Evolutionary conservation across 345 rosid species (phyloP).

Genomic region (Syzygium aromaticum): DNA sequence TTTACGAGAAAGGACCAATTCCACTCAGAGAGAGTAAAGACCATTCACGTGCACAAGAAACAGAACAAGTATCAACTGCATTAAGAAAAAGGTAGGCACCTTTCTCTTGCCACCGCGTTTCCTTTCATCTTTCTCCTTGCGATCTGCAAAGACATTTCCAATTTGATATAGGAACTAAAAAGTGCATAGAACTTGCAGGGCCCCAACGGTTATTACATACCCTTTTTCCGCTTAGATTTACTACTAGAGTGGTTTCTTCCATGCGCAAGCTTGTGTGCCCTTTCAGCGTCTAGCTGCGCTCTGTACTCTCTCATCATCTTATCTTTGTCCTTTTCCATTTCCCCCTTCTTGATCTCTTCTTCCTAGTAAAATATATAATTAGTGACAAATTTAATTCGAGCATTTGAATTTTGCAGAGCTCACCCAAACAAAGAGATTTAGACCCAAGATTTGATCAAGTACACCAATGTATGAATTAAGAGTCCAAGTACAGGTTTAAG

Average conservation of each 20-base stretch:
- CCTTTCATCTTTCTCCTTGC: constrained; percentile 73
- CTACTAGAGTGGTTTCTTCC: constrained; percentile 75
- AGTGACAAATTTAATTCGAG: neutral
- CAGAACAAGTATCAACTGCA: neutral
- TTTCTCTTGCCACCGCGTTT: constrained; percentile 80
- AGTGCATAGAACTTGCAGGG: neutral
- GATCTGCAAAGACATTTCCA: constrained; percentile 39
- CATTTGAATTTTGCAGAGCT: neutral
- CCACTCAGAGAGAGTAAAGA: neutral
- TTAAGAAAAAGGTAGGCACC: constrained; percentile 27
- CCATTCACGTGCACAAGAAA: neutral
- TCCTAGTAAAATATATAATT: constrained; percentile 44
- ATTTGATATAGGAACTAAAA: neutral
- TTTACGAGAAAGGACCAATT: neutral
- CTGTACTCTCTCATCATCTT: constrained; percentile 97
- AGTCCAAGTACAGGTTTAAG: neutral
- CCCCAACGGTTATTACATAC: constrained; percentile 11
- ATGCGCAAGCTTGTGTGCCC: constrained; percentile 81
- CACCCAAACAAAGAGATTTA: neutral
- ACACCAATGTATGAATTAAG: neutral
- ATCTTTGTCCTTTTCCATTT: constrained; percentile 84
- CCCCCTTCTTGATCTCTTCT: constrained; percentile 80
- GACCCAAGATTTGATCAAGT: neutral
- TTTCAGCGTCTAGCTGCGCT: constrained; percentile 97
- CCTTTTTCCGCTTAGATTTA: constrained; percentile 49